Conservation (phyloP, 495 filamentous ascomycete genomes). For the Wilcoxina mikolae region DNA sequence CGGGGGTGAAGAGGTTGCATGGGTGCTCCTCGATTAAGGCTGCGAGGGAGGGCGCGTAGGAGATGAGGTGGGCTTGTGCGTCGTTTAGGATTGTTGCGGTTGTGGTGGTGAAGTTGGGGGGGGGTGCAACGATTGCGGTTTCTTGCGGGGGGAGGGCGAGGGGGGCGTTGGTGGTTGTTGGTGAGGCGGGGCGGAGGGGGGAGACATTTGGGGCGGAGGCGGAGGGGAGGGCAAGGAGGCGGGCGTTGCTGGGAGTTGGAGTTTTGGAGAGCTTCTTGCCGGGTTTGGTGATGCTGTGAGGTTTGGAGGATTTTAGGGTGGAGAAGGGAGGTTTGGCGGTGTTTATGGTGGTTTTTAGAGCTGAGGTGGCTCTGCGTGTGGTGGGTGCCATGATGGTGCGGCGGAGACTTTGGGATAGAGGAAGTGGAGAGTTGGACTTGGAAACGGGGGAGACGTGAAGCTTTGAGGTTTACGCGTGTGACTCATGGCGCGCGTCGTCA, state of each 20-base stretch:
- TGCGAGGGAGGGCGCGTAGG: conserved; percentile 57
- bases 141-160: too few species aligned
- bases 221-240: not conserved
- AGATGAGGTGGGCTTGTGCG: conserved; percentile 63
- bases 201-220: not conserved
- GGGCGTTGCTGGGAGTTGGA: not conserved
- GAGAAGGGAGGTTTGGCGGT: not conserved
- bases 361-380: not conserved
- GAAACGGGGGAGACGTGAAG: not conserved
- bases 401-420: not conserved
- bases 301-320: not conserved
- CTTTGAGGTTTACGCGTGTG: not conserved
- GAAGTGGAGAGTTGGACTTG: not conserved
- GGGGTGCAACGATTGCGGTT: too few species aligned
- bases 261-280: not conserved
- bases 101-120: too few species aligned
- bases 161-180: too few species aligned
- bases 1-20: conserved; percentile 64
- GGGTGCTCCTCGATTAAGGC: conserved; percentile 57
- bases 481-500: not conserved
- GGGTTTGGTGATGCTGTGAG: not conserved
- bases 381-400: not conserved
- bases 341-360: not conserved
- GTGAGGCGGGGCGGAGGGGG: too few species aligned
- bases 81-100: conserved; percentile 58